phyloP scores from a whole-genome alignment of 2,329 filamentous ascomycete species.

The Falciphora oryzae region DNA sequence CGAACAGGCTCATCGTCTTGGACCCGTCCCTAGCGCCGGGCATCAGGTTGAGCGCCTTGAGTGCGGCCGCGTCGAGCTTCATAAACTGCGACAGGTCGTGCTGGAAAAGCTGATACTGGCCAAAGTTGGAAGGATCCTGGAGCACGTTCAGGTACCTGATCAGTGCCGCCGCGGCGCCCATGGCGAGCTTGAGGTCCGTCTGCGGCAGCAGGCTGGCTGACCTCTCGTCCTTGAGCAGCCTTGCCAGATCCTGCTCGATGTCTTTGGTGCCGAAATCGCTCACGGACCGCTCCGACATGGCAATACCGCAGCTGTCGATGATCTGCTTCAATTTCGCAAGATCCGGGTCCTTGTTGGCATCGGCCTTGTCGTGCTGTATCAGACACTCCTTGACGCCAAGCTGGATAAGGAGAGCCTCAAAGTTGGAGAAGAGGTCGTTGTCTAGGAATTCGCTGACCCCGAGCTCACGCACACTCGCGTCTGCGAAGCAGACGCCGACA shows the following conservation, averaged over 20 bases:
- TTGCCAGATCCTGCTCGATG: slow-evolving; percentile 89
- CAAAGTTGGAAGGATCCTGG: slow-evolving; percentile 90
- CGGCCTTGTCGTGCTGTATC: slow-evolving; percentile 69
- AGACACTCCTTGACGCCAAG: slow-evolving; percentile 92
- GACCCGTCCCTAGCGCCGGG: slow-evolving; percentile 87
- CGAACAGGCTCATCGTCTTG: slow-evolving; percentile 97
- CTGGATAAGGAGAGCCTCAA: slow-evolving; percentile 93
- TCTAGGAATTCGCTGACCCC: slow-evolving; percentile 98
- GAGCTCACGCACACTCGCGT: slow-evolving; percentile 91
- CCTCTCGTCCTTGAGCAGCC: slow-evolving; percentile 81
- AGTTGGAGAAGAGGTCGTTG: slow-evolving; percentile 97
- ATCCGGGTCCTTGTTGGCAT: slow-evolving; percentile 85
- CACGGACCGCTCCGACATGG: slow-evolving; percentile 71
- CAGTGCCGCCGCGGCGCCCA: slow-evolving; percentile 87
- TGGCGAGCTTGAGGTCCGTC: slow-evolving; percentile 89
- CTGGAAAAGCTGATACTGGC: slow-evolving; percentile 94
- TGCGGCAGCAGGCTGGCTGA: slow-evolving; percentile 74
- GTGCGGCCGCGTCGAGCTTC: slow-evolving; percentile 92
- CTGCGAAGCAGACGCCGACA: slow-evolving; percentile 94
- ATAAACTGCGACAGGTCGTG: slow-evolving; percentile 96
- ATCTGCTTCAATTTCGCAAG: slow-evolving; percentile 81
- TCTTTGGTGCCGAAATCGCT: slow-evolving; percentile 82
- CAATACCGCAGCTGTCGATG: slow-evolving; percentile 86
- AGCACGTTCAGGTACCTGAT: slow-evolving; percentile 92
- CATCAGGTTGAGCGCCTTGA: slow-evolving; percentile 95